phyloP scores from a whole-genome alignment of 495 filamentous ascomycete species.

The Xylaria curta region DNA sequence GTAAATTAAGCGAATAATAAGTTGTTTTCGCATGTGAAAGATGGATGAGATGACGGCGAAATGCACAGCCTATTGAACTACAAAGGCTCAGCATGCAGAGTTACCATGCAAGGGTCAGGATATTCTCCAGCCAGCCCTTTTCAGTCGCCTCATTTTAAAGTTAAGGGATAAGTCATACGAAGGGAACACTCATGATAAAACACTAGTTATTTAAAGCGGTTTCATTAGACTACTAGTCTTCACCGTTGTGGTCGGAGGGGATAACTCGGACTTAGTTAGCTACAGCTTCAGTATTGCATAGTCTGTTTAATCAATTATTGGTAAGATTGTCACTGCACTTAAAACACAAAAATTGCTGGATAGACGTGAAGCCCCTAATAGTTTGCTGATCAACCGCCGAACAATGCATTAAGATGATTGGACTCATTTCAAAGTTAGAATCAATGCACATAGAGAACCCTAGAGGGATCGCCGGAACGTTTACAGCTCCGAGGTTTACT shows the following conservation, averaged over 20 bases:
- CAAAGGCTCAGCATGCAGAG: background rate
- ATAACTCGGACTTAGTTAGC: background rate
- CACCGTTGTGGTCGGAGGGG: background rate
- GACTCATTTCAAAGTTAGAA: no score
- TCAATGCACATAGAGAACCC: no score
- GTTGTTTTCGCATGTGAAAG: background rate
- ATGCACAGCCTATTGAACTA: background rate
- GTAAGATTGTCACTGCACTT: background rate
- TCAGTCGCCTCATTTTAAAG: background rate
- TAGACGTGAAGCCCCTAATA: no score
- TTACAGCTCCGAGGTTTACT: no score
- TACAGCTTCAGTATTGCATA: background rate
- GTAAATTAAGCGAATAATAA: background rate
- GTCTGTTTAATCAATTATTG: background rate
- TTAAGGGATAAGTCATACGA: background rate
- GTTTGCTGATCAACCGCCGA: no score
- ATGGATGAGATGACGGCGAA: background rate
- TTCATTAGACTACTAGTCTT: background rate
- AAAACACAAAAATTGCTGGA: no score
- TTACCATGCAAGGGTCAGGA: background rate
- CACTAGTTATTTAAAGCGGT: background rate
- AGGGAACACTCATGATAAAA: background rate
- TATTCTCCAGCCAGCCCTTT: background rate
- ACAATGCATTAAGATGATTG: no score
- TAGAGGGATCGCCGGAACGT: no score